Evolutionary conservation across 2,329 filamentous ascomycete species (phyloP), one percentile per base, ranked within the genome.

Genomic region (Pseudocercospora ulei): DNA sequence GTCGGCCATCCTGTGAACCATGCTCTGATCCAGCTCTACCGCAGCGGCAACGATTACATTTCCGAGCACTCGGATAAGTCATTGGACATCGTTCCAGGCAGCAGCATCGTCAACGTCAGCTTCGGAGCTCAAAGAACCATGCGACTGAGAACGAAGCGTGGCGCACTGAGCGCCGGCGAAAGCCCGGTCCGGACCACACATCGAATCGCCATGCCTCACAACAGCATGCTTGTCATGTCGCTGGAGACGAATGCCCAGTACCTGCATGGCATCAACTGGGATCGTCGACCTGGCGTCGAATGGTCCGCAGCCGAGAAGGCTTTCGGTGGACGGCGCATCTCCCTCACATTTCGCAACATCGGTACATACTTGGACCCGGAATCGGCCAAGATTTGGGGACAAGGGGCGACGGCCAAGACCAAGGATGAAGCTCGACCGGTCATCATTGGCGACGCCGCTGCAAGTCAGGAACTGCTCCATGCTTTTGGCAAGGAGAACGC

Each of bases 61-160:
- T 90, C 84, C 0, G 90, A 98, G 58, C 90, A 98, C 57, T 92
- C 85, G 24, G 90, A 98, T 60, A 98, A 98, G 64, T 94, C 88
- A 0, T 68, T 98, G 14, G 90, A 98, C 58, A 90, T 98, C 40
- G 78, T 76, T 7, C 75, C 73, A 16, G 77, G 71, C 3, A 90
- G 82, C 14, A 87, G 72, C 43, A 93, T 98, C 50, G 85, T 87
- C 49, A 98, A 96, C 56, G 76, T 94, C 34, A 94, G 85, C 49
- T 72, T 96, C n/a, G 90, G 90, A 1, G 87, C 88, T 0, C 79
- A 92, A 62, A 72, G 90, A 37, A 87, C 78, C 2, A 95, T 96
- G 87, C 72, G 82, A 0, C 73, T 98, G 22, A 77, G 90, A 35
- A 88, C 81, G 7, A 94, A 93, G 64, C 80, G 81, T 46, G 58